Base-by-base conservation (phyloP, 352 stramenopile genomes). In the Globisporangium heterothallicum region DNA sequence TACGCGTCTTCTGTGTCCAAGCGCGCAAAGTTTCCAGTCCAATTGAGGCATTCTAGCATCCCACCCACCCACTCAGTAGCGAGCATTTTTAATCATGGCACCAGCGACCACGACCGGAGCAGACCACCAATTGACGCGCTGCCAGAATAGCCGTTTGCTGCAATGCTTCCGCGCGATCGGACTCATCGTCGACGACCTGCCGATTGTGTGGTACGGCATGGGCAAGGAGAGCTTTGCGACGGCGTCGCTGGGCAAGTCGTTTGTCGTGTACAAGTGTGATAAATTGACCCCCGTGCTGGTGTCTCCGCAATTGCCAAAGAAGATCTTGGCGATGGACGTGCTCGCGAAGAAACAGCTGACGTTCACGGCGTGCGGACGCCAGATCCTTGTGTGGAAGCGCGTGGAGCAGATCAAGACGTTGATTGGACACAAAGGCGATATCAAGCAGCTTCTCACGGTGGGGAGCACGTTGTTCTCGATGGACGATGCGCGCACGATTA, bases 251-350 rank as follows among this genome's bases (percentile, higher is more conserved):
- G 88, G 88, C 64, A 93, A 92, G 66, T 78, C 77, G 4, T 97
- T 97, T 59, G 88, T 90, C 57, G 88, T 97, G 16, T 96, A 94
- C 80, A 86, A 95, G 54, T 85, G 78, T 41, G 86, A 94, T 63
- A 94, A 92, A 61, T 73, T 96, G 42, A 88, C 82, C 43, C 79
- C 88, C 25, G 79, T 90, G 54, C 57, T 93, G 3, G 83, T 94
- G 43, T 94, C 86, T 57, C 68, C 76, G 30, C 82, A 91, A 48
- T 41, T 91, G 58, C 74, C 77, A 32, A 89, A 90, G 63, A 82
- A 83, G 56, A 91, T 94, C 52, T 51, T 66, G 9, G 78, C 80
- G 42, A 56, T 93, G 6, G 76, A 64, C 9, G 75, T 85, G 27
- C 54, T 83, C 24, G 42, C 80, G 40, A 78, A 84, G 62, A 78